Base-by-base conservation (phyloP, 139 green algal species). In the Zygnema circumcarinatum region DNA sequence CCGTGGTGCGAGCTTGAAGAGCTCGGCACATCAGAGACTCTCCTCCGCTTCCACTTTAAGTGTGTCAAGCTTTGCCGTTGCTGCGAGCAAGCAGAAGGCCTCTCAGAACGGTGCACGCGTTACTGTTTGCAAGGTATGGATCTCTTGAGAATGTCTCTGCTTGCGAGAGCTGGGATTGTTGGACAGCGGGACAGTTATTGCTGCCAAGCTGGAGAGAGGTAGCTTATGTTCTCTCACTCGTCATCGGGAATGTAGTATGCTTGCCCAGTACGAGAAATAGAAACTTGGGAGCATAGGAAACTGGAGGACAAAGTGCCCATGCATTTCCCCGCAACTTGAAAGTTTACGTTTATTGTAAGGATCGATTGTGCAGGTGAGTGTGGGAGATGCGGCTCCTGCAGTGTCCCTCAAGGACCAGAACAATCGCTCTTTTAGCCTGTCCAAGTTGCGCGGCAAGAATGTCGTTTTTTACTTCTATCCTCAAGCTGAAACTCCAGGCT, bases 391-490 rank as follows among this genome's bases (percentile, higher is more conserved):
- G 25, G 85, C 76, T 20, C 85, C 85, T 33, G 29, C 36, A 53
- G 53, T 90, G 29, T 39, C 32, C 0, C 47, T 90, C 29, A 79
- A 40, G 25, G 85, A 90, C 31, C 75, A 90, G 85, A 79, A 85
- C n/a, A 69, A 41, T 38, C 40, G 76, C 31, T 35, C 35, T 11
- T 39, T 90, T 2, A 79, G 53, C 75, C 29, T 90, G 75, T 35
- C 56, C 85, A 90, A 90, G 52, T 36, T 90, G 38, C 84, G 84
- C 38, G 85, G 85, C 78, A 88, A 84, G 40, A 75, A 54, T 56
- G 75, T 87, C 11, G 85, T 90, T 22, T 74, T 90, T 31, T 90
- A 90, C 40, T 90, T 90, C 2, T 90, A 90, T 67, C 85, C 85
- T 29, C 76, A 78, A 25, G 85, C 84, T 41, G 76, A 90, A 62